A percentile compares a stretch with the other conserved stretches of the same genome.
phyloP scores from a whole-genome alignment of 192 early-diverging fungal species.

The Mortierella hygrophila region DNA sequence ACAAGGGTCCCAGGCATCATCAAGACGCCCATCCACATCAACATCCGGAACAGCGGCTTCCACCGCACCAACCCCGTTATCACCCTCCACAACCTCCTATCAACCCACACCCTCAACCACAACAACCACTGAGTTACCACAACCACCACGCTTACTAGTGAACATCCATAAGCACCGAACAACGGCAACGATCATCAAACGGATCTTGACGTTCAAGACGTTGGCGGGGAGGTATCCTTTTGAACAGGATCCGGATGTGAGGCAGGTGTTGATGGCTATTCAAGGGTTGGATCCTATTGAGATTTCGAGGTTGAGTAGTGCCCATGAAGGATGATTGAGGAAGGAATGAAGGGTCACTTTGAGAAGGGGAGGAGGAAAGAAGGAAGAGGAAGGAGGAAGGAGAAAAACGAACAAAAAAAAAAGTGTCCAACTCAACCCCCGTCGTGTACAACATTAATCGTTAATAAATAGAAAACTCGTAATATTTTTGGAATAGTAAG shows the following conservation, averaged over 20 bases:
- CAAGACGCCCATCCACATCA: not conserved
- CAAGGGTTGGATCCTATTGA: slow-evolving; percentile 26
- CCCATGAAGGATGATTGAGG: slow-evolving; percentile 13
- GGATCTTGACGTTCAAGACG: slow-evolving; percentile 66
- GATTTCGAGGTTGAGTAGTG: slow-evolving; percentile 15
- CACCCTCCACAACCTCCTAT: no score
- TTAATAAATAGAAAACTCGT: not conserved
- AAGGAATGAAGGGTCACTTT: not conserved
- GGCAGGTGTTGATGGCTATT: slow-evolving; percentile 35
- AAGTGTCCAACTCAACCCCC: not conserved
- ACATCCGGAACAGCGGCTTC: not conserved
- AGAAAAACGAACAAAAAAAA: not conserved
- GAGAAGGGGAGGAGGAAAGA: not conserved
- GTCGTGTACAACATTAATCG: not conserved
- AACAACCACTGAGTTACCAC: no score
- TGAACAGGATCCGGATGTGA: slow-evolving; percentile 53
- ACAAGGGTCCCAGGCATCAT: not conserved
- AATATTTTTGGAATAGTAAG: not conserved
- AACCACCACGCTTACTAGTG: no score
- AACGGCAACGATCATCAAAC: slow-evolving; percentile 70
- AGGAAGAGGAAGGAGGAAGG: not conserved
- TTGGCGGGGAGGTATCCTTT: slow-evolving; percentile 66
- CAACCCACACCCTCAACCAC: no score
- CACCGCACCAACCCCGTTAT: no score
- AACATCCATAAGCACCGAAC: slow-evolving; percentile 72